Evolutionary conservation across 805 yeast species (phyloP).

Genomic region (Saturnispora mendoncae): DNA sequence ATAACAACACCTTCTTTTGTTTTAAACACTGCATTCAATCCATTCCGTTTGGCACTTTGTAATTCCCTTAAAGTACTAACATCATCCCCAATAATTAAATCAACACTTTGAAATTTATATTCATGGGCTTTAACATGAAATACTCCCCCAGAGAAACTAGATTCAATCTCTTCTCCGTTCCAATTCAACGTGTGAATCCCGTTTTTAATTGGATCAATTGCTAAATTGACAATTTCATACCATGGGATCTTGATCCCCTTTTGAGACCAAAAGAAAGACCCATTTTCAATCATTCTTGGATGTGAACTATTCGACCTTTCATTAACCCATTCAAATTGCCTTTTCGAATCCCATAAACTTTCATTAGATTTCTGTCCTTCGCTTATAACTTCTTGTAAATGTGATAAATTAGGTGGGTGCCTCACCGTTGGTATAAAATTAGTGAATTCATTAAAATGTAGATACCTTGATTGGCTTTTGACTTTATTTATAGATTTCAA

Average conservation of each 20-base stretch:
- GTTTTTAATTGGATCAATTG: not conserved
- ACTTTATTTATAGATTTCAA: slow-evolving; percentile 1
- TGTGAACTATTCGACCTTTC: not conserved
- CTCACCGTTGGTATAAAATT: slow-evolving; percentile 1
- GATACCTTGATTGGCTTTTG: not conserved
- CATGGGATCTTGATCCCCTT: not conserved
- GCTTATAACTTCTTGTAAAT: slow-evolving; percentile 5
- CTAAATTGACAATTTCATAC: slow-evolving; percentile 1
- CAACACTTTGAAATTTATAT: not conserved
- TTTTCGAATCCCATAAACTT: slow-evolving; percentile 1
- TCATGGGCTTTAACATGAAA: not conserved
- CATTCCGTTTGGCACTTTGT: too few relatives aligned
- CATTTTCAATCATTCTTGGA: not conserved
- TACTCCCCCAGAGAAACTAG: not conserved
- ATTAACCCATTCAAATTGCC: slow-evolving; percentile 10
- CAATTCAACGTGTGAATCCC: not conserved
- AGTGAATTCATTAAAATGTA: too few relatives aligned
- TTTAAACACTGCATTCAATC: too few relatives aligned
- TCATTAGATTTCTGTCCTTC: slow-evolving; percentile 1
- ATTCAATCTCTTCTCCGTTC: not conserved
- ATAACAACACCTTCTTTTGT: too few relatives aligned
- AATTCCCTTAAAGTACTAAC: too few relatives aligned
- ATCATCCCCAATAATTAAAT: not conserved
- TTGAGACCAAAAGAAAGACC: slow-evolving; percentile 8
- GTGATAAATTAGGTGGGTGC: slow-evolving; percentile 5